Percentiles rank a stretch among this genome's conserved stretches.
Evolutionary conservation across 805 yeast species (phyloP).

Genomic region (Blastobotrys mokoenaii): DNA sequence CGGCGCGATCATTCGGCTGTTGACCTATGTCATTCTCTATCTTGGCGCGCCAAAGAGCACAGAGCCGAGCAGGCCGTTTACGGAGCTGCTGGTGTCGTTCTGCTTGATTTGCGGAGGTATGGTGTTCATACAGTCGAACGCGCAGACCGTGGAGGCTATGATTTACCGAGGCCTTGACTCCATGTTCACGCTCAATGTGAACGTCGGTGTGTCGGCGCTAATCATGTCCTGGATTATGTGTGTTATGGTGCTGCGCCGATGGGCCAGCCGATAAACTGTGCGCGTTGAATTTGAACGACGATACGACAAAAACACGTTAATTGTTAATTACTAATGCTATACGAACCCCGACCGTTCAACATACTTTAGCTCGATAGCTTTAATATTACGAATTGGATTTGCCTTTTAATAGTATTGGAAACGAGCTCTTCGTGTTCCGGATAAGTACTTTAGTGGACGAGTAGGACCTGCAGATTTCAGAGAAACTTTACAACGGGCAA

Average conservation of each 20-base stretch:
- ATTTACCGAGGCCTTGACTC: conserved; percentile 75
- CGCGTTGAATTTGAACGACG: too few species aligned
- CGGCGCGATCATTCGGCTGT: conserved; percentile 69
- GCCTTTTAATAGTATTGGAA: too few species aligned
- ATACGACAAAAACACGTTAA: too few species aligned
- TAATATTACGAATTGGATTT: too few species aligned
- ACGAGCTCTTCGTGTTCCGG: too few species aligned
- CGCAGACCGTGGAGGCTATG: conserved; percentile 72
- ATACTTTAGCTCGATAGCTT: too few species aligned
- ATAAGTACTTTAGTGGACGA: too few species aligned
- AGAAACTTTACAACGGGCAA: too few species aligned
- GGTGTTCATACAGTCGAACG: conserved; percentile 86
- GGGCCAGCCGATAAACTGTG: too few species aligned
- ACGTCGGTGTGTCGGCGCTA: conserved; percentile 69
- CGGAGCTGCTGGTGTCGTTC: conserved; percentile 75
- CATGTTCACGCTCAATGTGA: conserved; percentile 86
- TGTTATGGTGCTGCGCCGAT: conserved; percentile 34
- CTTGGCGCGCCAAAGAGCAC: conserved; percentile 28
- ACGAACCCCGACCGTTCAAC: too few species aligned
- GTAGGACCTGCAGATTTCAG: too few species aligned
- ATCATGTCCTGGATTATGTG: conserved; percentile 85
- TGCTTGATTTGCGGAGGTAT: conserved; percentile 81
- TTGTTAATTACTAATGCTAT: too few species aligned
- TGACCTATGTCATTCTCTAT: conserved; percentile 51
- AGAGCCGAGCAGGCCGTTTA: conserved; percentile 65